phyloP scores from a whole-genome alignment of 371 early-diverging fungal species.

The Amoeboaphelidium protococcarum region DNA sequence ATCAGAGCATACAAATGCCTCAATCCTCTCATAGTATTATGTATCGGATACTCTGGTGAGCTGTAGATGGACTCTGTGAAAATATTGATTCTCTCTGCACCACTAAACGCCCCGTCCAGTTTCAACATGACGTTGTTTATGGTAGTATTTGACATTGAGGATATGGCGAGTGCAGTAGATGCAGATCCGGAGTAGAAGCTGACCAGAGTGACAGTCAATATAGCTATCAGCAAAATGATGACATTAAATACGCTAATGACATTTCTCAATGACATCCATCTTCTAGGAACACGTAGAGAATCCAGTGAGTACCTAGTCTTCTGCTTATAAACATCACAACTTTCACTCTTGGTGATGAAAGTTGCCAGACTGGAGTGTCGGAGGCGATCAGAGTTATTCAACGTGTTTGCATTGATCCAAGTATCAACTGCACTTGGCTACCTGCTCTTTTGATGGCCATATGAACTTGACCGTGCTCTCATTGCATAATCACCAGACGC shows the following conservation, averaged over 20 bases:
- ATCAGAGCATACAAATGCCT: not conserved
- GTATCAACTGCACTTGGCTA: too few species aligned
- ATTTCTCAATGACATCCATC: not conserved
- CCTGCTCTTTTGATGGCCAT: too few species aligned
- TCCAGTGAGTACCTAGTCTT: too few species aligned
- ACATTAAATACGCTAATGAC: not conserved
- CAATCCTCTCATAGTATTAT: not conserved
- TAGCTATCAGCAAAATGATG: not conserved
- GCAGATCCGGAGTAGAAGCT: not conserved
- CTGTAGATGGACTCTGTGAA: not conserved
- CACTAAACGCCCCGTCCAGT: not conserved
- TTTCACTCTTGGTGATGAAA: not conserved
- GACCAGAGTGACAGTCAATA: not conserved
- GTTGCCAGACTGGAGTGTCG: too few species aligned
- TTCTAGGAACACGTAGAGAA: not conserved
- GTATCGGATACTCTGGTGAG: not conserved
- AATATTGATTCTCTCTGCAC: not conserved
- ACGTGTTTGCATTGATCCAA: too few species aligned
- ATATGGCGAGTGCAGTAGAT: not conserved
- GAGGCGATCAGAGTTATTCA: too few species aligned
- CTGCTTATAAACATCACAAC: not conserved
- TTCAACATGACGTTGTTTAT: not conserved
- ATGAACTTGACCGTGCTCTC: too few species aligned
- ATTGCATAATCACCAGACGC: too few species aligned
- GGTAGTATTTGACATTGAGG: not conserved